Conservation (phyloP, 2,329 filamentous ascomycete genomes). For the Talaromyces sp. region DNA sequence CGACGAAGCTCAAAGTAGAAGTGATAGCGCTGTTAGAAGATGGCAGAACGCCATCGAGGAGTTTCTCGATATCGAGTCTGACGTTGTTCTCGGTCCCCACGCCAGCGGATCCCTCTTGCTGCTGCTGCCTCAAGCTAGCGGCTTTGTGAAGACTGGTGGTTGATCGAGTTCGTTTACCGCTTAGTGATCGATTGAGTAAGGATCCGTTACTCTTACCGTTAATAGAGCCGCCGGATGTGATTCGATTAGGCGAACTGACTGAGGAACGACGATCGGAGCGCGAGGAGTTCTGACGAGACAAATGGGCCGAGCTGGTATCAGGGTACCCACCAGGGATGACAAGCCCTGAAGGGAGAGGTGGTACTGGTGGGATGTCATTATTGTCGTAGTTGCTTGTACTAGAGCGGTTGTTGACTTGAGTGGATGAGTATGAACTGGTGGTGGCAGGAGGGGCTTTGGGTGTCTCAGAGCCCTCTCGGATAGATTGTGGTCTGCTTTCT, state of each 20-base stretch:
- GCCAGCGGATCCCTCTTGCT: constrained; percentile 10
- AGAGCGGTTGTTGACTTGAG: constrained; percentile 11
- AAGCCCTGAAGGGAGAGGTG: constrained; percentile 40
- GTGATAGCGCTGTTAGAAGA: constrained; percentile 18
- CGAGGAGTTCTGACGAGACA: constrained; percentile 24
- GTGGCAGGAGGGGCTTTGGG: constrained; percentile 23
- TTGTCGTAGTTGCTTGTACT: constrained; percentile 17
- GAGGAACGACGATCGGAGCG: constrained; percentile 28
- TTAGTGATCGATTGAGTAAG: constrained; percentile 23
- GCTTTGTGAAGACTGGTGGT: constrained; percentile 26
- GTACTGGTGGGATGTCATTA: constrained; percentile 43
- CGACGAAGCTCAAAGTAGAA: neutral
- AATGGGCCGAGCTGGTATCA: constrained; percentile 24
- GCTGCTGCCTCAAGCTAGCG: neutral
- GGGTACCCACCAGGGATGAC: constrained; percentile 41
- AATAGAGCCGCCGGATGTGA: constrained; percentile 14
- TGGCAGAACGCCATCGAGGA: constrained; percentile 34
- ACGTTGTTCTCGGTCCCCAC: neutral
- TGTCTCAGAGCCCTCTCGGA: constrained; percentile 28
- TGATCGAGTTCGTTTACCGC: constrained; percentile 32
- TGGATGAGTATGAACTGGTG: constrained; percentile 16
- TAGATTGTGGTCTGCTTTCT: constrained; percentile 27
- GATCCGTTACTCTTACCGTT: constrained; percentile 21
- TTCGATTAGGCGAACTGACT: constrained; percentile 22
- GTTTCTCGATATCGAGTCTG: constrained; percentile 31